These are phyloP conservation scores for Candida nemodendra DNA, from an alignment of 805 yeast species.

Conservation along the genomic window DNA sequence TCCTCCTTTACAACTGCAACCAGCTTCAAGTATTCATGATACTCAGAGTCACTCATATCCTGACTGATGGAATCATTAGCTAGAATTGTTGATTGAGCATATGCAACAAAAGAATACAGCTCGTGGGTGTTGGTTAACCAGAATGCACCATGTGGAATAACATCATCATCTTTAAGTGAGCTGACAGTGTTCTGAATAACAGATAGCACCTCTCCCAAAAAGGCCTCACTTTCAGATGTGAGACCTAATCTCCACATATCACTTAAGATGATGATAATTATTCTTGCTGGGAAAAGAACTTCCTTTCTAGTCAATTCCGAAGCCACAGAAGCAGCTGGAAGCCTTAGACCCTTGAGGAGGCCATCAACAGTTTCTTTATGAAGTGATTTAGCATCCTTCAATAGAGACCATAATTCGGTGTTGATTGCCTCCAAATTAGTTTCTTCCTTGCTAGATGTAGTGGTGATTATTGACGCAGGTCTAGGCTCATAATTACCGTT, in stretches of 20 bases:
- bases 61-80: conserved; percentile 76
- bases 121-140: conserved; percentile 98
- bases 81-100: conserved; percentile 88
- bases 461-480: conserved; percentile 63
- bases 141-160: conserved; percentile 90
- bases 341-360: conserved; percentile 75
- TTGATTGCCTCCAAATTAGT: conserved; percentile 66
- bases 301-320: conserved; percentile 83
- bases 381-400: conserved; percentile 68
- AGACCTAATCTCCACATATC: conserved; percentile 99
- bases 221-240: conserved; percentile 86
- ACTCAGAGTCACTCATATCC: conserved; percentile 88
- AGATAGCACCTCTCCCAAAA: conserved; percentile 83
- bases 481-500: conserved; percentile 45
- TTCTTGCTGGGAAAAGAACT: conserved; percentile 93
- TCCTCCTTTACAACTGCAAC: conserved; percentile 93
- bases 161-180: conserved; percentile 78
- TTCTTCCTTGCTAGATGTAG: conserved; percentile 43
- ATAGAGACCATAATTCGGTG: conserved; percentile 67
- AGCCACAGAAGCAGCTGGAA: conserved; percentile 84
- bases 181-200: conserved; percentile 84
- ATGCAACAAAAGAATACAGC: conserved; percentile 87
- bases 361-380: conserved; percentile 87
- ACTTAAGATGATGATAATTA: conserved; percentile 83
- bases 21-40: conserved; percentile 81